phyloP scores from a whole-genome alignment of 345 rosid species.

The Syzygium oleosum region DNA sequence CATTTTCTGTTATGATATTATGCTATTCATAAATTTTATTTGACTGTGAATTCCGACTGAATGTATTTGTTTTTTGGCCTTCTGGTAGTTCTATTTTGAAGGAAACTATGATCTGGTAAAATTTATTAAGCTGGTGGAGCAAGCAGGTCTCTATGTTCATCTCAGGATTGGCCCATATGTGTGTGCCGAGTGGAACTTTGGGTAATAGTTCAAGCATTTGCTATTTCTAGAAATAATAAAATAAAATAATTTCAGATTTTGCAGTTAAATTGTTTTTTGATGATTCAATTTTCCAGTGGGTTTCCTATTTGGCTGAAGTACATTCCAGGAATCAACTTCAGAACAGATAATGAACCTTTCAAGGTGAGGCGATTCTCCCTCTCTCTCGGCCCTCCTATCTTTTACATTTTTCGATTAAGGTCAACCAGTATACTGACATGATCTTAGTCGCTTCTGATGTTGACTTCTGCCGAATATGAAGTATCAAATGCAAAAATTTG shows the following conservation, averaged over 20 bases:
- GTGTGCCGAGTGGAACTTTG: conserved; percentile 99
- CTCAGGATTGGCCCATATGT: conserved; percentile 98
- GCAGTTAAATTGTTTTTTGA: background rate
- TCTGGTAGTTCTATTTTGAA: conserved; percentile 66
- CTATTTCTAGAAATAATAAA: background rate
- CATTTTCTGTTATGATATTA: background rate
- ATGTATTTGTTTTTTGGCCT: background rate
- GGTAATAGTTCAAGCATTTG: conserved; percentile 36
- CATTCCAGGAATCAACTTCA: conserved; percentile 87
- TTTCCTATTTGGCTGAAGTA: conserved; percentile 99
- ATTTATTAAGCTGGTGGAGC: conserved; percentile 73
- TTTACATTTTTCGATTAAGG: background rate
- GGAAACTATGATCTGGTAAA: conserved; percentile 89
- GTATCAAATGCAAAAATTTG: conserved; percentile 82
- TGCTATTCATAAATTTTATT: background rate
- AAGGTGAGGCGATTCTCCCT: conserved; percentile 43
- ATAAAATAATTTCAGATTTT: background rate
- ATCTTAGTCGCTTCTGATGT: background rate
- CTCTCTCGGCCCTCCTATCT: conserved; percentile 1
- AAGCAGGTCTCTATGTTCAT: conserved; percentile 88
- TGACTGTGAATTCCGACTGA: background rate
- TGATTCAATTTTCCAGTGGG: conserved; percentile 42
- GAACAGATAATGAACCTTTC: conserved; percentile 92
- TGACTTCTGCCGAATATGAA: conserved; percentile 14
- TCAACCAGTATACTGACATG: background rate